Evolutionary conservation across 305 asterid species (phyloP).

Genomic region (Solanum aculeatissimum): DNA sequence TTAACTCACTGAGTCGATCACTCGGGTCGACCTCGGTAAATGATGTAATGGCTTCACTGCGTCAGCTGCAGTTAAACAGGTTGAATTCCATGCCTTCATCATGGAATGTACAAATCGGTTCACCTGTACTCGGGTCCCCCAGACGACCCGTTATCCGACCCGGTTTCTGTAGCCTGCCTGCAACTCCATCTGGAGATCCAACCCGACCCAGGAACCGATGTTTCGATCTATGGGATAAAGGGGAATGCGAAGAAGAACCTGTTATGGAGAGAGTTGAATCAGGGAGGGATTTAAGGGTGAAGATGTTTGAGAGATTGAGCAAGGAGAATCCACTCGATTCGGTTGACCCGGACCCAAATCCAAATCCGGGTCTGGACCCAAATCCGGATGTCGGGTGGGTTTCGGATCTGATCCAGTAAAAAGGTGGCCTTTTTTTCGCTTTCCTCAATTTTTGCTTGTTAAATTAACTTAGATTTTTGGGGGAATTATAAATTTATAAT

Average conservation of each 20-base stretch:
- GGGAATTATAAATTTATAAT: too few relatives aligned
- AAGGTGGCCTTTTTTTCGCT: background rate
- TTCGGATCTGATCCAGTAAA: conserved; percentile 37
- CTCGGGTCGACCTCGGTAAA: conserved; percentile 19
- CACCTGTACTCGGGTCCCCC: conserved; percentile 20
- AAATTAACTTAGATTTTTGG: background rate
- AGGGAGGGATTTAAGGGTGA: conserved; percentile 36
- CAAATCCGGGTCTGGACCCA: background rate
- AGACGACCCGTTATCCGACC: conserved; percentile 13
- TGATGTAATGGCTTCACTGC: conserved; percentile 46
- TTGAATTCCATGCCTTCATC: conserved; percentile 40
- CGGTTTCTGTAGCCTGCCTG: conserved; percentile 31
- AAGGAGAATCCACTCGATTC: conserved; percentile 34
- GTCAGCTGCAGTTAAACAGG: conserved; percentile 50
- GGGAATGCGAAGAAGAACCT: conserved; percentile 17
- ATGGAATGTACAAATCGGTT: conserved; percentile 23
- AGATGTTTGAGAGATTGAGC: conserved; percentile 34
- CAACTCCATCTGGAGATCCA: conserved; percentile 24
- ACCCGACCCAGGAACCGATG: conserved; percentile 13
- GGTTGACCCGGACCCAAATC: background rate
- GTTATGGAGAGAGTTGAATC: conserved; percentile 40
- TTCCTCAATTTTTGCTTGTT: background rate
- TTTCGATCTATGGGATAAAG: conserved; percentile 11
- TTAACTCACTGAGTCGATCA: conserved; percentile 15
- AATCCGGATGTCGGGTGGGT: conserved; percentile 69